Evolutionary conservation across 2,329 filamentous ascomycete species (phyloP), one percentile per base, ranked within the genome.

Genomic region (Hypoxylon sp.): DNA sequence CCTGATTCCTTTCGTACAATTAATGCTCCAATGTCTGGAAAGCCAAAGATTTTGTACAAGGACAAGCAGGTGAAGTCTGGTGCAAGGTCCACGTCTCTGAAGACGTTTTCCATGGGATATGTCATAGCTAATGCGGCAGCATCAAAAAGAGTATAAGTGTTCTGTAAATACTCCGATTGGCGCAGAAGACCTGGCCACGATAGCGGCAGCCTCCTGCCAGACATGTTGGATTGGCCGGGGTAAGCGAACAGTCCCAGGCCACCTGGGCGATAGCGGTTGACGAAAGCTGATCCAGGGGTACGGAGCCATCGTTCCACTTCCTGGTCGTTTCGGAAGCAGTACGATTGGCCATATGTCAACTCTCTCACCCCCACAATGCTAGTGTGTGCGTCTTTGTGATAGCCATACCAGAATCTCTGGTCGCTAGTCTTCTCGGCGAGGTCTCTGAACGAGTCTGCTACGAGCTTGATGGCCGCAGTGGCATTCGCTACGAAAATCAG

Each of bases 401-500:
- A 89, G 14, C 85, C 86, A 74, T 88, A 90, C 81, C 85, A 86
- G 75, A 89, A 88, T 17, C 79, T 74, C 51, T 80, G 76, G 46
- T 82, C 77, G 57, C 80, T 79, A 10, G 79, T 84, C 71, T 81
- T 84, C 77, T 82, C 84, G 2, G 84, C 82, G 27, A 87, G 79
- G 71, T 88, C 86, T 30, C 83, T 81, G 72, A 90, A 87, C 35
- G 82, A 83, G 53, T 90, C 89, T 48, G 83, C 85, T 13, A 79
- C 77, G 20, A 98, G 82, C 80, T 98, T 98, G 75, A 97, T 91
- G 6, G 90, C 95, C 2, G 95, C 94, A 0, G 95, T 98, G 20
- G 95, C 92, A 79, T 98, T 98, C 37, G 94, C 90, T 27, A 97
- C 93, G 77, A 98, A 98, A 0, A 98, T 82, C 10, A 91, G 81